Conservation (phyloP, 805 yeast genomes). For the Nadsonia fulvescens region DNA sequence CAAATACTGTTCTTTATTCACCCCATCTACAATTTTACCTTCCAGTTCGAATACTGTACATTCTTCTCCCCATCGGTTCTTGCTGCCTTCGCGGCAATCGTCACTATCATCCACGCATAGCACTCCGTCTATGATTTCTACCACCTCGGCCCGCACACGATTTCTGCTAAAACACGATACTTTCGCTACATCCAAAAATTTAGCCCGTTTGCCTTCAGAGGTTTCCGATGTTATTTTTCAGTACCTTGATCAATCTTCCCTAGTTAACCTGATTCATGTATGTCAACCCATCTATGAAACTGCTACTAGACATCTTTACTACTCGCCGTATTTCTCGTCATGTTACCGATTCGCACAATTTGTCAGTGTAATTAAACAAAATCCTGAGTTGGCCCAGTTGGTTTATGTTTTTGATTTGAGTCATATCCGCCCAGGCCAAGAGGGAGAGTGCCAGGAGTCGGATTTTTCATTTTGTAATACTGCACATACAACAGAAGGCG, state of each 20-base stretch:
- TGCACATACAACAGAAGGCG: conserved; percentile 6
- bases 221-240: conserved; percentile 12
- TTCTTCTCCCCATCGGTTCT: no score
- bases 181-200: conserved; percentile 5
- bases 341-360: conserved; percentile 72
- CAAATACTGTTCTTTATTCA: no score
- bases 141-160: no score
- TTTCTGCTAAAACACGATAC: no score
- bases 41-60: no score
- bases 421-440: conserved; percentile 11
- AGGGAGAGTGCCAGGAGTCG: conserved; percentile 6
- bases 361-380: conserved; percentile 43
- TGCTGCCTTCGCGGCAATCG: no score
- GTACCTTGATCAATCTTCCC: conserved; percentile 21
- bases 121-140: no score
- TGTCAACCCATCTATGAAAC: conserved; percentile 31
- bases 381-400: conserved; percentile 34
- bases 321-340: conserved; percentile 37
- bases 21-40: no score
- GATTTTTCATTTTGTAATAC: conserved; percentile 6
- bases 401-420: conserved; percentile 48
- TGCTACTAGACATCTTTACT: conserved; percentile 38
- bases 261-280: conserved; percentile 31
- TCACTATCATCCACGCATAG: no score
- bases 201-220: conserved; percentile 13